A percentile compares a stretch with the other conserved stretches of the same genome.
Conservation (phyloP, 805 yeast species). For the Candida fluviatilis region DNA sequence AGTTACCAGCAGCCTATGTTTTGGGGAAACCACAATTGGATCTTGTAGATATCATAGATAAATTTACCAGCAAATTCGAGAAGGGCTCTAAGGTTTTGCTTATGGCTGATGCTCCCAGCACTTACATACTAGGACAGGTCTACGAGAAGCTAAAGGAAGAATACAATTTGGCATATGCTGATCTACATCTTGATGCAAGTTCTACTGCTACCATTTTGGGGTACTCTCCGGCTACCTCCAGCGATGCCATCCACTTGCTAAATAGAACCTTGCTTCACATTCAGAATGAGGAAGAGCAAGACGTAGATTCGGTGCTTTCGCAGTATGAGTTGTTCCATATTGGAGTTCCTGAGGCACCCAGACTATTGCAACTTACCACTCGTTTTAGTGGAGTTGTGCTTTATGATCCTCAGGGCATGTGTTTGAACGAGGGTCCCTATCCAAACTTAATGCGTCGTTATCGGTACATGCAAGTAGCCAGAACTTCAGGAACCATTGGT, state of each 20-base stretch:
- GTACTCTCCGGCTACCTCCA: slow-evolving; percentile 20
- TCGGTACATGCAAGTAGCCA: slow-evolving; percentile 78
- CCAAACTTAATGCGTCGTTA: slow-evolving; percentile 84
- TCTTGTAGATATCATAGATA: slow-evolving; percentile 26
- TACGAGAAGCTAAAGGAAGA: slow-evolving; percentile 26
- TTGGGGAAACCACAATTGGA: slow-evolving; percentile 68
- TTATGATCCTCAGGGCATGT: slow-evolving; percentile 39
- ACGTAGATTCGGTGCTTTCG: slow-evolving; percentile 19
- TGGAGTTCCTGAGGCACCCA: slow-evolving; percentile 71
- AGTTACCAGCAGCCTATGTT: slow-evolving; percentile 71
- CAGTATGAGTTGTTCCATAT: slow-evolving; percentile 66
- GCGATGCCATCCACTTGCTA: slow-evolving; percentile 4
- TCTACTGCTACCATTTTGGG: slow-evolving; percentile 42
- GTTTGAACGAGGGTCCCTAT: slow-evolving; percentile 53
- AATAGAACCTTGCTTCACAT: slow-evolving; percentile 13
- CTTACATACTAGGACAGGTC: slow-evolving; percentile 40
- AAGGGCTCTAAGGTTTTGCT: slow-evolving; percentile 45
- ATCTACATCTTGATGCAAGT: slow-evolving; percentile 21
- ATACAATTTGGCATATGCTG: slow-evolving; percentile 32
- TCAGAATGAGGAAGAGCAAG: slow-evolving; percentile 18
- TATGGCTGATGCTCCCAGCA: slow-evolving; percentile 74
- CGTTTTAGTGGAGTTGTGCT: slow-evolving; percentile 52
- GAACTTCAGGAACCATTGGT: slow-evolving; percentile 91
- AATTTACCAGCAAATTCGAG: slow-evolving; percentile 41
- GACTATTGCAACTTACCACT: slow-evolving; percentile 71